phyloP scores from a whole-genome alignment of 2,329 filamentous ascomycete genomes.

The Colletotrichum viniferum region DNA sequence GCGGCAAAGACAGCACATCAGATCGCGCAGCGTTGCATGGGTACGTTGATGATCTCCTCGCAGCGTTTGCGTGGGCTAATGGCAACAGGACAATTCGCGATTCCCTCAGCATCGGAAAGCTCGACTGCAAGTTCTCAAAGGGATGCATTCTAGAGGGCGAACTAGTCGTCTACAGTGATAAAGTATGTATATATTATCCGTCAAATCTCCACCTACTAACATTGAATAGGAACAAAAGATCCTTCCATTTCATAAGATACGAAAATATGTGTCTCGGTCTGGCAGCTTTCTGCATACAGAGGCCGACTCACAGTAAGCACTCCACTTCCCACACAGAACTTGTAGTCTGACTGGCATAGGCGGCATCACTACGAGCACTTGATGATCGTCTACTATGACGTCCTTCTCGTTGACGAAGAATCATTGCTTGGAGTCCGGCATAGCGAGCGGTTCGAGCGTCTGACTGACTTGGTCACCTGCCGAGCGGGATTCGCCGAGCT shows the following conservation, averaged over 20 bases:
- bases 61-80: constrained; percentile 17
- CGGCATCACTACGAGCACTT: constrained; percentile 56
- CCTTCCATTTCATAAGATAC: constrained; percentile 79
- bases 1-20: constrained; percentile 83
- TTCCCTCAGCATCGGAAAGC: constrained; percentile 65
- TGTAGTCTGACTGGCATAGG: constrained; percentile 35
- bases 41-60: constrained; percentile 35
- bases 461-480: constrained; percentile 58
- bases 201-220: constrained; percentile 19
- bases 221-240: constrained; percentile 58
- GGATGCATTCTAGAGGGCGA: constrained; percentile 86
- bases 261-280: constrained; percentile 78
- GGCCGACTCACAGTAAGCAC: constrained; percentile 68
- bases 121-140: constrained; percentile 61
- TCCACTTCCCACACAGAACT: not conserved
- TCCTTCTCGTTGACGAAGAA: constrained; percentile 57
- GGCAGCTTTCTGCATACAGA: constrained; percentile 71
- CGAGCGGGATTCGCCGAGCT: constrained; percentile 68
- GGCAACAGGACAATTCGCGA: constrained; percentile 58
- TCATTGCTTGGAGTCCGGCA: constrained; percentile 58
- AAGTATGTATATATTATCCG: constrained; percentile 35
- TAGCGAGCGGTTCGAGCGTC: constrained; percentile 62
- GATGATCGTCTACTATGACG: constrained; percentile 67
- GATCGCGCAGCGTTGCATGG: constrained; percentile 68
- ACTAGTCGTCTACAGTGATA: constrained; percentile 76